phyloP scores from a whole-genome alignment of 179 eudicot species.

The Actinidia arguta region DNA sequence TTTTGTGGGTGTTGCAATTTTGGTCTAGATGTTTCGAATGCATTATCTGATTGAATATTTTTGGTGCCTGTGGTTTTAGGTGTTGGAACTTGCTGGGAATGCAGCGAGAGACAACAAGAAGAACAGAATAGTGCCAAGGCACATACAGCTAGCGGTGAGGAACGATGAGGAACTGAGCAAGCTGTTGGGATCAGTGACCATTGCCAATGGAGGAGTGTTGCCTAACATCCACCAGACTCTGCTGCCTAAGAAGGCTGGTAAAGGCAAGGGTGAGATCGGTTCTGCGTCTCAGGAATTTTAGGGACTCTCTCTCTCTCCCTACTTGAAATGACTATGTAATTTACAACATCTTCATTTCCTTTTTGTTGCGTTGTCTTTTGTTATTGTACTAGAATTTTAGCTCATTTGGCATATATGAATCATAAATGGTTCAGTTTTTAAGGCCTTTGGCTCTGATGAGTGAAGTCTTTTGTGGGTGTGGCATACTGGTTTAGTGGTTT shows the following conservation, averaged over 20 bases:
- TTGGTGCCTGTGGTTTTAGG: no score
- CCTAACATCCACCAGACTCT: constrained; percentile 32
- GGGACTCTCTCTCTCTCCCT: background rate
- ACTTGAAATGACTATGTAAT: background rate
- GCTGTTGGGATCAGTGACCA: constrained; percentile 35
- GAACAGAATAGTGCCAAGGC: constrained; percentile 34
- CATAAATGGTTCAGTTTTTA: background rate
- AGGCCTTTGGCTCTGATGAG: background rate
- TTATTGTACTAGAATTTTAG: background rate
- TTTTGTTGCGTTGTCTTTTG: background rate
- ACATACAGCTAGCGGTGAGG: constrained; percentile 38
- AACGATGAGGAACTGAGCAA: constrained; percentile 40
- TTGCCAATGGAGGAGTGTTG: constrained; percentile 33
- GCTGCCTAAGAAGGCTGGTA: constrained; percentile 32
- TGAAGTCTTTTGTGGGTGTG: background rate
- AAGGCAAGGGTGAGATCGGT: constrained; percentile 36
- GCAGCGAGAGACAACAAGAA: constrained; percentile 41
- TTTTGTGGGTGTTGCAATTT: no score
- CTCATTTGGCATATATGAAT: background rate
- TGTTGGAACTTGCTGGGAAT: constrained; percentile 40
- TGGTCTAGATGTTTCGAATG: background rate
- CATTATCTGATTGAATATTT: background rate
- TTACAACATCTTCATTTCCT: background rate
- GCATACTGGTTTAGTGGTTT: no score
- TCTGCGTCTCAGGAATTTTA: constrained; percentile 41